Evolutionary conservation across 192 early-diverging fungal genomes (phyloP), one percentile per base, ranked within the genome.

Genomic region (Backusella circina): DNA sequence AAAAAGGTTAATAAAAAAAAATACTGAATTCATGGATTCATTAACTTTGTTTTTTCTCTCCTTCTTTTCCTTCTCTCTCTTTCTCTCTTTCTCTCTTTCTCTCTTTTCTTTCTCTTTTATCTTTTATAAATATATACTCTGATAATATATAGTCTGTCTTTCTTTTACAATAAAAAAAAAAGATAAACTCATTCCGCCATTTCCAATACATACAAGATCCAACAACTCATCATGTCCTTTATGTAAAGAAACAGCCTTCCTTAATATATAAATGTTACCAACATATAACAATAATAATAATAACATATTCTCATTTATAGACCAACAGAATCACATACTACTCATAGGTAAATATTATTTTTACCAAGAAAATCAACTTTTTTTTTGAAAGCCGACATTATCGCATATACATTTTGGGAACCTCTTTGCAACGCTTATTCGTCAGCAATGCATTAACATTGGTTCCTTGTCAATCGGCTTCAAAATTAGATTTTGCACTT

Each of bases 381-480:
- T 67, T 13, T 61, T 67, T 67, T 67, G 65, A 67, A 67, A 35
- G 35, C 65, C 65, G 65, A 67, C 18, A 61, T 1, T 61, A 61
- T 61, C 26, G 8, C 54, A 61, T 28, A 61, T 28, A 61, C 33
- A 33, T 31, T 67, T 35, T 33, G 28, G 65, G 33, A 33, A 67
- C 65, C 65, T n/a, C 33, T 47, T 47, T 33, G 65, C 31, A n/a
- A 67, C 65, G 65, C 65, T 67, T 35, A 67, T 67, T 67, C 33
- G 65, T 67, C 65, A 67, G 67, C 67, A 21, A 39, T 69, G 67
- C 67, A 69, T 69, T 69, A 69, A 69, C 67, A 69, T 70, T 70
- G 69, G 69, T 70, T 70, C 41, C 30, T 32, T 70, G 69, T 70
- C 69, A 70, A 70, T 70, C 38, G 69, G 26, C 23, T 70, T 47